Evolutionary conservation across 371 early-diverging fungal genomes (phyloP).

Genomic region (Fennellomyces sp.): DNA sequence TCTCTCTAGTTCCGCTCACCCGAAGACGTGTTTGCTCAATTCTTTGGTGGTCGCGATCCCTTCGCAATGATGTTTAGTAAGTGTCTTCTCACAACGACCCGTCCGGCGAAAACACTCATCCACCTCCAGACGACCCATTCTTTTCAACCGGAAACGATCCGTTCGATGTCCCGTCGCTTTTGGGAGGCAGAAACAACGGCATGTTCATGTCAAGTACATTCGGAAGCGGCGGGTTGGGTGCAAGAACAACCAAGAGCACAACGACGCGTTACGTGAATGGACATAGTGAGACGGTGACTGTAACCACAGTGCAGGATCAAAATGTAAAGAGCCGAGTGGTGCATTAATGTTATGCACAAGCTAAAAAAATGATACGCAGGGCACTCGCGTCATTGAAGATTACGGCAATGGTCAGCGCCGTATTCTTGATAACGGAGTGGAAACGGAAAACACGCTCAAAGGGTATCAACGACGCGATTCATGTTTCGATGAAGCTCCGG

Average conservation of each 20-base stretch:
- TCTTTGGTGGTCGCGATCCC: conserved; percentile 29
- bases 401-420: conserved; percentile 35
- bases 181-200: not conserved
- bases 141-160: not conserved
- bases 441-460: conserved; percentile 20
- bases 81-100: not conserved
- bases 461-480: not conserved
- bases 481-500: not conserved
- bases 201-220: conserved; percentile 5
- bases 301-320: conserved; percentile 36
- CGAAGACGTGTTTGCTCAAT: conserved; percentile 49
- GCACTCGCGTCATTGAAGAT: conserved; percentile 40
- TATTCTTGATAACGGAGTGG: conserved; percentile 35
- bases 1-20: conserved; percentile 48
- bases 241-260: not conserved
- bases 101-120: not conserved
- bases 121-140: not conserved
- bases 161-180: not conserved
- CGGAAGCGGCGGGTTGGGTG: not conserved
- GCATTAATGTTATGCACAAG: not conserved
- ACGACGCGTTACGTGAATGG: conserved; percentile 37
- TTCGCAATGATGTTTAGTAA: conserved; percentile 6
- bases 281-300: conserved; percentile 28
- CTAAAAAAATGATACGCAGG: conserved; percentile 18
- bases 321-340: too few species aligned